Conservation (phyloP, 129 eudicot genomes). For the Tagetes erecta region DNA sequence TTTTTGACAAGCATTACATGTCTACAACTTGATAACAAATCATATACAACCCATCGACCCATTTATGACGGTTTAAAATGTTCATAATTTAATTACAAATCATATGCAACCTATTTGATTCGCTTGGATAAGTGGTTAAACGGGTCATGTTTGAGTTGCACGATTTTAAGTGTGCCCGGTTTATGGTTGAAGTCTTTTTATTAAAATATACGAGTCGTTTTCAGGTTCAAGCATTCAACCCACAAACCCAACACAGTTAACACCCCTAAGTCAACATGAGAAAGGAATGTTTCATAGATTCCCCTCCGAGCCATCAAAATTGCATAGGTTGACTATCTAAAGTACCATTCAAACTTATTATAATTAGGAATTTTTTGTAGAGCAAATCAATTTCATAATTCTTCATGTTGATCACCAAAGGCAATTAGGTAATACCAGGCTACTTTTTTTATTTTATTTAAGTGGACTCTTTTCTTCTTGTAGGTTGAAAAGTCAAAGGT, state of each 20-base stretch:
- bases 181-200: neutral
- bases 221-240: neutral
- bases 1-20: neutral
- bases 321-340: slow-evolving; percentile 7
- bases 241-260: neutral
- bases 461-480: neutral
- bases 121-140: neutral
- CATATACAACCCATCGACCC: neutral
- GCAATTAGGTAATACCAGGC: neutral
- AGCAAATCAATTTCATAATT: slow-evolving; percentile 10
- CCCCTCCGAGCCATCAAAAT: neutral
- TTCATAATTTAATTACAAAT: neutral
- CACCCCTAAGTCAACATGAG: neutral
- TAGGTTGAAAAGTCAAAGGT: slow-evolving; percentile 75
- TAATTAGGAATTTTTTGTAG: neutral
- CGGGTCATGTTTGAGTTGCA: neutral
- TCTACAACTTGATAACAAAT: slow-evolving; percentile 2
- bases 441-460: neutral
- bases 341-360: neutral
- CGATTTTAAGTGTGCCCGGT: neutral
- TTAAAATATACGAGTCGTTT: neutral
- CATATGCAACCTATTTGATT: neutral
- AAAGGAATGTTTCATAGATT: neutral
- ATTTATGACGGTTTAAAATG: neutral
- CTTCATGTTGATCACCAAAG: neutral